Base-by-base conservation (phyloP, 805 yeast genomes). In the Wilhelminamyces savonicus region DNA sequence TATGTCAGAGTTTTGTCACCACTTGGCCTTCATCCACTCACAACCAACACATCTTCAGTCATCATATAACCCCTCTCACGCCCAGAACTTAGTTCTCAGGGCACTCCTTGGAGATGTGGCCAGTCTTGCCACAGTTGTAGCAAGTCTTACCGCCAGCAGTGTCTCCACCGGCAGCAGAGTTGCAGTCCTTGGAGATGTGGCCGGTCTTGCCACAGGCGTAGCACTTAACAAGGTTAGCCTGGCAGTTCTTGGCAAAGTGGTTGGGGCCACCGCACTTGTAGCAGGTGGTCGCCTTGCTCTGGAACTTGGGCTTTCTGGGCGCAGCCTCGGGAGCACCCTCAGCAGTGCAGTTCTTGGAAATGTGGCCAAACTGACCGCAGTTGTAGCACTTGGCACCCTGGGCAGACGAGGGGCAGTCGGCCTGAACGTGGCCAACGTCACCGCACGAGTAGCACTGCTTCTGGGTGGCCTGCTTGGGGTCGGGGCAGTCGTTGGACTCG, bases 391-490 rank as follows among this genome's bases (percentile, higher is more conserved):
- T 82, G 43, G 79, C 60, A 37, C 79, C 78, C 66, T 59, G 79
- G 49, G 65, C 69, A 52, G 72, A 74, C 44, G 71, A 69, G 19
- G 81, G 74, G 66, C 97, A 87, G 55, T 87, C 95, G 29, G 82
- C 65, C 59, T 82, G 85, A 47, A 87, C 78, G 54, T 87, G 97
- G 33, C 95, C 96, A 34, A 81, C 72, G 56, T 81, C 83, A 50
- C 92, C 92, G 66, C 97, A 87, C 60, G 82, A 82, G 79, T 82
- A 87, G 63, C 97, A 87, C 60, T 87, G 87, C 63, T 87, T 87
- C 58, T 76, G 76, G 46, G 77, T 76, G 44, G 82, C 74, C 60
- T 86, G 87, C 62, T 80, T 83, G 54, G 95, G 94, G 53, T 78
- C 78, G 26, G 92, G 82, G 63, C 97, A 87, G 41, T 82, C 94